These are phyloP conservation scores for Backusella mclennaniae DNA, from an alignment of 192 early-diverging fungal species.

Conservation along the genomic window DNA sequence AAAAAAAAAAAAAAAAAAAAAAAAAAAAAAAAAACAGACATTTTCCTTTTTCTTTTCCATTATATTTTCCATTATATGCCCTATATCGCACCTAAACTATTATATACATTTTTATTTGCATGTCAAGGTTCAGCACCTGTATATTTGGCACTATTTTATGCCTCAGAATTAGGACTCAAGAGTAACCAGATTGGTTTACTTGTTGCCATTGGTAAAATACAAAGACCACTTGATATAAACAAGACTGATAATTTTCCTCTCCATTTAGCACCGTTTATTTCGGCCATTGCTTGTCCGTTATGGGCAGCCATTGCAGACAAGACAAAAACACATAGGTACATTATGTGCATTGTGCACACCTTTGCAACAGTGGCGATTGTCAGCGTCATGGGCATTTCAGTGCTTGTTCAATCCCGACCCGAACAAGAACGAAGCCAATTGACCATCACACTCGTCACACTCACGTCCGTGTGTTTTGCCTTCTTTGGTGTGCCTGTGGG, in stretches of 20 bases:
- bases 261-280: constrained; percentile 41
- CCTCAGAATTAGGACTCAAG: constrained; percentile 36
- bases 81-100: constrained; percentile 39
- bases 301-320: constrained; percentile 46
- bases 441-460: constrained; percentile 28
- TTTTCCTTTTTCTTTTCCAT: neutral
- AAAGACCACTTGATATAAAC: neutral
- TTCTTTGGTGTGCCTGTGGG: constrained; percentile 47
- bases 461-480: constrained; percentile 42
- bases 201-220: constrained; percentile 37
- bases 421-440: constrained; percentile 22
- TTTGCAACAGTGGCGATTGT: constrained; percentile 39
- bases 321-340: constrained; percentile 40
- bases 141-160: constrained; percentile 38
- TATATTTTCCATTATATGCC: constrained; percentile 16
- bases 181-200: constrained; percentile 43
- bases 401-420: constrained; percentile 20
- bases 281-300: constrained; percentile 45
- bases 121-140: constrained; percentile 44
- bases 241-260: neutral
- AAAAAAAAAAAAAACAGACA: neutral
- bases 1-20: neutral
- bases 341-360: constrained; percentile 41
- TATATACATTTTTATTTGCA: constrained; percentile 44
- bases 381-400: constrained; percentile 41